A percentile compares a stretch with the other conserved stretches of the same genome.
Conservation (phyloP, 2,329 filamentous ascomycete species). For the Epichloe bromicola region DNA sequence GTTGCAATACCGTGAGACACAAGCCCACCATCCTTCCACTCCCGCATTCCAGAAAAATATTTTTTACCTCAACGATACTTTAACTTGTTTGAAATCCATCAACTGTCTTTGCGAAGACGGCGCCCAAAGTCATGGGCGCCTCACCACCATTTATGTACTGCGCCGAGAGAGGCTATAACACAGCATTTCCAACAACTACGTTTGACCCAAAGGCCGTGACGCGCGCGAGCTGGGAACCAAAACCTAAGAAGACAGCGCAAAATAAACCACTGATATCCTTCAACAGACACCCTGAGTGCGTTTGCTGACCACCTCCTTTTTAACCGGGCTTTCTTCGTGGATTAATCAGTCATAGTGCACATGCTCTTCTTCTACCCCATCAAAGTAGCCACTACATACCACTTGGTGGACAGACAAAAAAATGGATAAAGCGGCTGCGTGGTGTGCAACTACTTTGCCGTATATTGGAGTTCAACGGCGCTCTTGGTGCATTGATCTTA, state of each 20-base stretch:
- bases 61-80: background rate
- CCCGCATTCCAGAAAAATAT: slow-evolving; percentile 1
- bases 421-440: slow-evolving; percentile 55
- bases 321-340: background rate
- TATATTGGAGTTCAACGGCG: slow-evolving; percentile 52
- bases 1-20: slow-evolving; percentile 1
- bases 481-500: slow-evolving; percentile 58
- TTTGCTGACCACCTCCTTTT: slow-evolving; percentile 7
- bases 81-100: background rate
- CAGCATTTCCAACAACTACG: slow-evolving; percentile 37
- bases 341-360: slow-evolving; percentile 24
- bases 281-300: slow-evolving; percentile 78
- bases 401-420: slow-evolving; percentile 59
- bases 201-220: slow-evolving; percentile 85
- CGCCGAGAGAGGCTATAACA: slow-evolving; percentile 33
- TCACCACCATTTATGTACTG: slow-evolving; percentile 61
- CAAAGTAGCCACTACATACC: slow-evolving; percentile 47
- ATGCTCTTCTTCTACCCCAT: slow-evolving; percentile 50
- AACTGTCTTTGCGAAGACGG: background rate
- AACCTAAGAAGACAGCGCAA: slow-evolving; percentile 47
- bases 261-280: slow-evolving; percentile 69
- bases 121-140: slow-evolving; percentile 12
- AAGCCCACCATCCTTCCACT: background rate
- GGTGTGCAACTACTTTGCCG: slow-evolving; percentile 57
- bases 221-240: slow-evolving; percentile 59